Percentiles rank a stretch among this genome's conserved stretches.
phyloP scores from a whole-genome alignment of 805 yeast genomes.

The Candida quercuum region DNA sequence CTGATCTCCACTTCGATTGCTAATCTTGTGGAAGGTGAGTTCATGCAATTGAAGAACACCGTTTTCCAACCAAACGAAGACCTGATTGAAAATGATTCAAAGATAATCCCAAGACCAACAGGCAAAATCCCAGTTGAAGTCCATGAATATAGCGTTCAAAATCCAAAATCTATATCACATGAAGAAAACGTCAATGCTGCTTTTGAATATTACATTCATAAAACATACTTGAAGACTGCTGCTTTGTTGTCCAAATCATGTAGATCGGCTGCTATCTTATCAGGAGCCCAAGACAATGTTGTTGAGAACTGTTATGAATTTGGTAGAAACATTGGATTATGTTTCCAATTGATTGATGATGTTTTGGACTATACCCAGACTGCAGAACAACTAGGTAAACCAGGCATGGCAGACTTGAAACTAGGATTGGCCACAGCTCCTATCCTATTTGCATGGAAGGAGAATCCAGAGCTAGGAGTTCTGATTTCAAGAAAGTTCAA shows the following conservation, averaged over 20 bases:
- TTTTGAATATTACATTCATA: slow-evolving; percentile 91
- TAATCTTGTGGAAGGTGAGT: slow-evolving; percentile 95
- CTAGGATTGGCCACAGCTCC: slow-evolving; percentile 97
- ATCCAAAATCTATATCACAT: slow-evolving; percentile 40
- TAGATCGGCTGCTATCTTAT: slow-evolving; percentile 86
- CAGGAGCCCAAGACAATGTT: slow-evolving; percentile 73
- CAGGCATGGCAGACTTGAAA: slow-evolving; percentile 91
- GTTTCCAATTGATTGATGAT: slow-evolving; percentile 96
- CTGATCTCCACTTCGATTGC: slow-evolving; percentile 94
- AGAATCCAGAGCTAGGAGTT: slow-evolving; percentile 78
- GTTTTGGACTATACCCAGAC: slow-evolving; percentile 92
- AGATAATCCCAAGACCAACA: slow-evolving; percentile 48
- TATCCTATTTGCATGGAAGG: slow-evolving; percentile 88
- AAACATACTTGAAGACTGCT: slow-evolving; percentile 93
- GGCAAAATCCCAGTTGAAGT: slow-evolving; percentile 54
- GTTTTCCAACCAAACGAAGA: slow-evolving; percentile 51
- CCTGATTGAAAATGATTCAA: slow-evolving; percentile 41
- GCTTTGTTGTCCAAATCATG: slow-evolving; percentile 90
- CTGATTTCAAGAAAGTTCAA: slow-evolving; percentile 80
- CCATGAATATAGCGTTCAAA: slow-evolving; percentile 30
- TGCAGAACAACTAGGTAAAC: slow-evolving; percentile 83
- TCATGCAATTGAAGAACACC: slow-evolving; percentile 96
- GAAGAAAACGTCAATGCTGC: slow-evolving; percentile 73
- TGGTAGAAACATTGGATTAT: slow-evolving; percentile 89
- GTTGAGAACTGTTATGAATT: slow-evolving; percentile 85